Evolutionary conservation across 805 yeast genomes (phyloP).

Genomic region (Lipomyces orientalis): DNA sequence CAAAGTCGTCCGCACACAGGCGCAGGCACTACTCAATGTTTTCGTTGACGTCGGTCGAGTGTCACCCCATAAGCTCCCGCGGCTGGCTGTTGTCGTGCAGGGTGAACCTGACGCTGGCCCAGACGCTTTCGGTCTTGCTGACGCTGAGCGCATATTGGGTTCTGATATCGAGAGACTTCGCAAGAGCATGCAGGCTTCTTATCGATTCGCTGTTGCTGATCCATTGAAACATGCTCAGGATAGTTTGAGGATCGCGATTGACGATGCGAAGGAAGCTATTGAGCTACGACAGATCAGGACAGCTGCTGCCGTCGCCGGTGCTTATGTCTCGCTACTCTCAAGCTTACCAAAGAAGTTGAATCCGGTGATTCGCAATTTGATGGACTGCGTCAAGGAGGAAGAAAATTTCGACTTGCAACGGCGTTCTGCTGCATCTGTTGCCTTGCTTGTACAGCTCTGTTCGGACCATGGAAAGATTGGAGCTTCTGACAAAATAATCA

Average conservation of each 20-base stretch:
- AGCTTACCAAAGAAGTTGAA: conserved; percentile 82
- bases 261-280: conserved; percentile 65
- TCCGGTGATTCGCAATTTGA: conserved; percentile 83
- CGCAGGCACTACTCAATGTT: conserved; percentile 78
- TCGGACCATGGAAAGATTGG: conserved; percentile 62
- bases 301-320: conserved; percentile 77
- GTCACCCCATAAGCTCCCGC: conserved; percentile 73
- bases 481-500: conserved; percentile 86
- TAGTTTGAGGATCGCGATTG: conserved; percentile 67
- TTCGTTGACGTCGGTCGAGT: conserved; percentile 79
- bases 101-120: conserved; percentile 96
- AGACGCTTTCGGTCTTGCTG: conserved; percentile 81
- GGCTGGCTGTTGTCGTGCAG: conserved; percentile 84
- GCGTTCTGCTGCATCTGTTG: conserved; percentile 72
- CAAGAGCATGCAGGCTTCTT: conserved; percentile 66
- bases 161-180: conserved; percentile 71
- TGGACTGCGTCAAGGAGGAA: conserved; percentile 90
- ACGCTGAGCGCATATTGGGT: conserved; percentile 71
- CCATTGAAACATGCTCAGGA: conserved; percentile 79
- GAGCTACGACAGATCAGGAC: conserved; percentile 57
- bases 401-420: conserved; percentile 67
- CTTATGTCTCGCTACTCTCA: conserved; percentile 59
- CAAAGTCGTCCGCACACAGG: conserved; percentile 83
- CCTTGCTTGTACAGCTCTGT: conserved; percentile 66
- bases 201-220: conserved; percentile 71